phyloP scores from a whole-genome alignment of 1,284 basidiomycete genomes.

The Cryptococcus sp. region DNA sequence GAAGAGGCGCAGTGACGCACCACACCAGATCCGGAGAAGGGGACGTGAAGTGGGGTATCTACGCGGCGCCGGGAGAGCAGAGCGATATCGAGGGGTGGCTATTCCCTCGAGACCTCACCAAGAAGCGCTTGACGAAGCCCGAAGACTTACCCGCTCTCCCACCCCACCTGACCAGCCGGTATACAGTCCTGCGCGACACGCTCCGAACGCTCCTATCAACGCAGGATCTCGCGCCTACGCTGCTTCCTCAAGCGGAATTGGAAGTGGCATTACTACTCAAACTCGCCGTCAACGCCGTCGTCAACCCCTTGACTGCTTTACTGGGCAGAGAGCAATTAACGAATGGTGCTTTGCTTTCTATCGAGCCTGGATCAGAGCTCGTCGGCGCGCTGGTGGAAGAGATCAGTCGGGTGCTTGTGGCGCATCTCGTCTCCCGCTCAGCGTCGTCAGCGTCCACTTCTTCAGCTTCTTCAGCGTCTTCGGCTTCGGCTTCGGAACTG shows the following conservation, averaged over 20 bases:
- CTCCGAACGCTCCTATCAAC: constrained; percentile 66
- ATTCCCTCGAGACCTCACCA: constrained; percentile 1
- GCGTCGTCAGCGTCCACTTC: too few relatives aligned
- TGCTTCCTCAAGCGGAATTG: constrained; percentile 70
- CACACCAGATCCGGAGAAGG: constrained; percentile 61
- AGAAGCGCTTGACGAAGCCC: constrained; percentile 44
- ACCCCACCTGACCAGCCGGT: constrained; percentile 42
- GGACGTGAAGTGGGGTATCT: constrained; percentile 72
- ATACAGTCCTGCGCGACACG: constrained; percentile 65
- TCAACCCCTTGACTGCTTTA: constrained; percentile 87
- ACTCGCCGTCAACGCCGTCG: constrained; percentile 77
- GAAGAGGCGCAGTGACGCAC: constrained; percentile 61
- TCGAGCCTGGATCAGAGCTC: constrained; percentile 36
- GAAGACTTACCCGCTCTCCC: constrained; percentile 57
- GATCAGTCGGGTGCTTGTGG: constrained; percentile 60
- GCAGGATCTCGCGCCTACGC: constrained; percentile 63
- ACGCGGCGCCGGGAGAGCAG: constrained; percentile 64
- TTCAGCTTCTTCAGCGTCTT: too few relatives aligned
- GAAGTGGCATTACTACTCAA: constrained; percentile 77
- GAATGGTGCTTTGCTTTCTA: constrained; percentile 71
- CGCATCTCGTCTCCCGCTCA: constrained; percentile 21
- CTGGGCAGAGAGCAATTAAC: constrained; percentile 63
- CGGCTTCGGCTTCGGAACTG: constrained; percentile 3
- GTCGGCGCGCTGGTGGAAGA: constrained; percentile 57
- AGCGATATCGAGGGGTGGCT: constrained; percentile 40